phyloP scores from a whole-genome alignment of 176 grass and related monocot genomes.

The Carex kokanica region DNA sequence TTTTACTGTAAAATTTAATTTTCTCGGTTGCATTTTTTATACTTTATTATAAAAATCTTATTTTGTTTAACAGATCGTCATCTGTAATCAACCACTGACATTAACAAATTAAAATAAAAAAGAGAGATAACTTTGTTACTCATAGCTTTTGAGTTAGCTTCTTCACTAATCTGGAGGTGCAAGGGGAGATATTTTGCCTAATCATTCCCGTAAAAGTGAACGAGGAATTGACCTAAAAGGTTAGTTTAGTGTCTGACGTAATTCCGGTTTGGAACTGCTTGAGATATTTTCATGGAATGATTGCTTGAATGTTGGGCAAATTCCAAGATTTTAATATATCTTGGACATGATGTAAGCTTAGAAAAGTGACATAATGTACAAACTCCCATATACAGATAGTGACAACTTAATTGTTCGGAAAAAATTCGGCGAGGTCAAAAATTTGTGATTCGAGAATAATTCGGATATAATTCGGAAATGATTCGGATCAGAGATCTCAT shows the following conservation, averaged over 20 bases:
- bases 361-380: not conserved
- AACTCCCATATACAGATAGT: not conserved
- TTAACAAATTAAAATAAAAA: too few relatives aligned
- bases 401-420: too few relatives aligned
- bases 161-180: not conserved
- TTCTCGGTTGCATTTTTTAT: too few relatives aligned
- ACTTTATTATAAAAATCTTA: too few relatives aligned
- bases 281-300: slow-evolving; percentile 19
- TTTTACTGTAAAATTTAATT: too few relatives aligned
- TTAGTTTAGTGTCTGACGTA: not conserved
- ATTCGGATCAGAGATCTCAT: too few relatives aligned
- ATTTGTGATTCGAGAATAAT: too few relatives aligned
- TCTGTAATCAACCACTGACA: too few relatives aligned
- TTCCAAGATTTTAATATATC: not conserved
- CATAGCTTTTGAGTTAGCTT: not conserved
- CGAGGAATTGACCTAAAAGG: not conserved
- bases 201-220: not conserved
- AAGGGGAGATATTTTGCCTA: slow-evolving; percentile 3
- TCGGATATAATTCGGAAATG: too few relatives aligned
- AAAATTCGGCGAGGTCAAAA: too few relatives aligned
- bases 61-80: too few relatives aligned
- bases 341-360: not conserved
- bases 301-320: slow-evolving; percentile 20
- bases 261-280: not conserved
- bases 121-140: not conserved